A percentile compares a stretch with the other conserved stretches of the same genome.
phyloP scores from a whole-genome alignment of 2,329 filamentous ascomycete genomes.

The Phyllosticta capitalensis region DNA sequence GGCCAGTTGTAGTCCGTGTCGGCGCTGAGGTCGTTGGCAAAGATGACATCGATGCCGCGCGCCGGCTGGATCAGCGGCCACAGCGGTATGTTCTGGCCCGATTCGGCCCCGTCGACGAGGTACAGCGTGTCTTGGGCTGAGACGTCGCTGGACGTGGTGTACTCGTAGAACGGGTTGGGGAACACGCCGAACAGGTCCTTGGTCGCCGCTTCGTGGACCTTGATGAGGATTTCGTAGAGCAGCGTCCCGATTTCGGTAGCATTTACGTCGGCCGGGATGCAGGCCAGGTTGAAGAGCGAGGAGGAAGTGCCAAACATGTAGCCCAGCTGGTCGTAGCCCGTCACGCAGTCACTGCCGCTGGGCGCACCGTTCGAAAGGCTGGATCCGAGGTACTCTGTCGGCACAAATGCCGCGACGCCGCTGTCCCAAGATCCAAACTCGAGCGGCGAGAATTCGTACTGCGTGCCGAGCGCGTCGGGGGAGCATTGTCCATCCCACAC shows the following conservation, averaged over 20 bases:
- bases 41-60: conserved; percentile 51
- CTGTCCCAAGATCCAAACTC: conserved; percentile 58
- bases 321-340: conserved; percentile 40
- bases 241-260: conserved; percentile 1
- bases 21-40: conserved; percentile 55
- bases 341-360: conserved; percentile 34
- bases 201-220: conserved; percentile 18
- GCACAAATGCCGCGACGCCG: conserved; percentile 50
- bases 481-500: conserved; percentile 26
- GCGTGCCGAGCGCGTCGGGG: conserved; percentile 43
- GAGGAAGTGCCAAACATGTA: conserved; percentile 38
- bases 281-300: conserved; percentile 32
- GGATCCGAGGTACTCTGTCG: conserved; percentile 51
- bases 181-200: conserved; percentile 41
- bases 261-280: conserved; percentile 12
- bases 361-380: conserved; percentile 43
- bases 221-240: conserved; percentile 14
- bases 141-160: conserved; percentile 24
- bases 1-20: conserved; percentile 52
- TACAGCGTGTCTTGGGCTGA: conserved; percentile 30
- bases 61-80: conserved; percentile 41
- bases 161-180: conserved; percentile 53
- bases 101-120: conserved; percentile 43
- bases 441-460: conserved; percentile 57
- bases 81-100: conserved; percentile 44